phyloP scores from a whole-genome alignment of 2,329 filamentous ascomycete genomes.

The Colletotrichum horii region DNA sequence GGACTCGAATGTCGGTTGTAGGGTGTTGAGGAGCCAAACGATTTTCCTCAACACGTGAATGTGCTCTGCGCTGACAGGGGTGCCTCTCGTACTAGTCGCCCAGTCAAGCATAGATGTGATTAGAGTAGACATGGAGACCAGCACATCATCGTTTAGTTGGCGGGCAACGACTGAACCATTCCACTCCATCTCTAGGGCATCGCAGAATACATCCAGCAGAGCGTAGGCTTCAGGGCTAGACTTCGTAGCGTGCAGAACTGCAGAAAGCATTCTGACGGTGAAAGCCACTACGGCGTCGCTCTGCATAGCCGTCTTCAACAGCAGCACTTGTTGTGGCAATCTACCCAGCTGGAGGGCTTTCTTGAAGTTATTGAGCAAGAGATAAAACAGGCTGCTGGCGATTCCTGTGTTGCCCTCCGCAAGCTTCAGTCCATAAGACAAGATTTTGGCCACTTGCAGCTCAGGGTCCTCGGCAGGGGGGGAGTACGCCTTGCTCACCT shows the following conservation, averaged over 20 bases:
- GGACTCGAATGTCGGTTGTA: constrained; percentile 23
- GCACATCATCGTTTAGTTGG: constrained; percentile 38
- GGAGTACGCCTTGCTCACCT: constrained; percentile 60
- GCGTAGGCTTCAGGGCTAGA: constrained; percentile 44
- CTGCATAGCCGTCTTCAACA: constrained; percentile 55
- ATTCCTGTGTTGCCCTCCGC: constrained; percentile 55
- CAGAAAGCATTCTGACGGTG: constrained; percentile 59
- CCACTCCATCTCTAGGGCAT: constrained; percentile 45
- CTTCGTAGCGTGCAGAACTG: constrained; percentile 48
- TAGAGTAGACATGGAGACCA: constrained; percentile 31
- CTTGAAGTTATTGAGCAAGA: constrained; percentile 63
- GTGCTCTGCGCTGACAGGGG: constrained; percentile 22
- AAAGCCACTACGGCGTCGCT: constrained; percentile 50
- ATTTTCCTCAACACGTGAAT: constrained; percentile 28
- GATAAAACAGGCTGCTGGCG: constrained; percentile 58
- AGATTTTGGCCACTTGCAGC: constrained; percentile 59
- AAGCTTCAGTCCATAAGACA: constrained; percentile 60
- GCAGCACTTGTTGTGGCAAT: constrained; percentile 49
- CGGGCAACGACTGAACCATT: constrained; percentile 36
- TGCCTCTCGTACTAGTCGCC: constrained; percentile 10
- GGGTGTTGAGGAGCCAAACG: constrained; percentile 18
- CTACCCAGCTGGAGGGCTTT: constrained; percentile 54
- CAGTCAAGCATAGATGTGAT: constrained; percentile 27
- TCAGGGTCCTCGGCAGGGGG: constrained; percentile 61
- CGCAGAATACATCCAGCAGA: constrained; percentile 55